Percentiles rank a stretch among this genome's conserved stretches.
These are phyloP conservation scores for Carex pumila DNA, from an alignment of 176 grass and related monocot genomes.

Conservation along the genomic window DNA sequence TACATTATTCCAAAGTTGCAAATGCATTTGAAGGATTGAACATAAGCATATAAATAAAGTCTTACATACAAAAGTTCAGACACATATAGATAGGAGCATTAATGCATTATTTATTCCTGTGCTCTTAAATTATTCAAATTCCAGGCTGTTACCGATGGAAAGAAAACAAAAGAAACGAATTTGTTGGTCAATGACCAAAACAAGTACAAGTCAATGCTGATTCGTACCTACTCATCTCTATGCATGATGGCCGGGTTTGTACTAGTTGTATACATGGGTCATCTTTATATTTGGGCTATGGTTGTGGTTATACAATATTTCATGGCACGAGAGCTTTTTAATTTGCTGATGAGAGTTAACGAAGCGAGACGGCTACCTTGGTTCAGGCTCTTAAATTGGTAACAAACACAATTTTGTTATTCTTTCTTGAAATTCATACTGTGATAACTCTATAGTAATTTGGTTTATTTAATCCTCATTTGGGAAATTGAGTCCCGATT, in stretches of 20 bases:
- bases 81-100: neutral
- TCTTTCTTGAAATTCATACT: neutral
- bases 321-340: conserved; percentile 94
- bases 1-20: neutral
- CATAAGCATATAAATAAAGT: neutral
- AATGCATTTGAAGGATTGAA: neutral
- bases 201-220: conserved; percentile 98
- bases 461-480: neutral
- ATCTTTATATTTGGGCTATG: conserved; percentile 98
- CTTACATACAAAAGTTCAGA: too few species aligned
- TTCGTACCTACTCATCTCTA: conserved; percentile 88
- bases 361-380: conserved; percentile 91
- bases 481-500: neutral
- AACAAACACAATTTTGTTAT: neutral
- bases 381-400: conserved; percentile 97
- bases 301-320: conserved; percentile 97
- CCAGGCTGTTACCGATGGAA: conserved; percentile 59
- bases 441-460: neutral
- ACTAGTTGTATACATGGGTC: conserved; percentile 78
- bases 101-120: neutral
- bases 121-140: neutral
- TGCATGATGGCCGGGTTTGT: conserved; percentile 91
- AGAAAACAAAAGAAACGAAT: conserved; percentile 53
- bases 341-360: conserved; percentile 75
- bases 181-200: conserved; percentile 85